Base-by-base conservation (phyloP, 371 early-diverging fungal genomes). In the Mucor racemosus region DNA sequence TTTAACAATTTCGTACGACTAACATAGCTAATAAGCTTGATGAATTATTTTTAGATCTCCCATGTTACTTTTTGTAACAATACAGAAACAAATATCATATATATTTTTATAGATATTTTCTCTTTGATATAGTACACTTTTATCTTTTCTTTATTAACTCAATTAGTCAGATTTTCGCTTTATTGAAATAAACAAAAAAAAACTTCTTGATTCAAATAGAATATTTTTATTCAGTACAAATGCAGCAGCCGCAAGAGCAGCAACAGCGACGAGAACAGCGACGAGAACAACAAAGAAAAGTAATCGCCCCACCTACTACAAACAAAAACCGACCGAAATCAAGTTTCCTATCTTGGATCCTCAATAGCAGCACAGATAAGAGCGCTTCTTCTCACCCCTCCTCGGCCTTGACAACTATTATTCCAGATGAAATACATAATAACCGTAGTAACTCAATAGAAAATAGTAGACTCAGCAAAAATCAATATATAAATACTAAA, bases 341-440 rank as follows among this genome's bases (percentile, higher is more conserved):
- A 13, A 9, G 54, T 11, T 50, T 67, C 33, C 21, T 67, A 10
- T 44, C 62, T 7, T 67, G 68, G 68, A n/a, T 67, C 17, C 40
- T 67, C 1, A 35, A 38, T 15, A 46, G 13, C 9, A 15, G 1
- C 6, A 38, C 50, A 38, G 38, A n/a, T 48, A 42, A 42, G 42
- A 42, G 4, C 42, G 26, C 38, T 38, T 19, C 48, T 21, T 21
- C 48, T 9, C n/a, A n/a, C n/a, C 9, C 48, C 19, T 19, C 21
- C n/a, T 19, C 14, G 14, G 7, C 9, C 19, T 19, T 10, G 3
- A 7, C 10, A 14, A 9, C 40, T 11, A 50, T 3, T 50, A 21
- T 31, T 17, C 10, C 50, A 4, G 50, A 31, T 11, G 11, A 11
- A 19, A 26, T 26, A 26, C 1, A 36, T 31, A 9, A n/a, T 5